Percentiles rank a stretch among this genome's conserved stretches.
Evolutionary conservation across 139 green algal species (phyloP).

Genomic region (Haematococcus lacustris): DNA sequence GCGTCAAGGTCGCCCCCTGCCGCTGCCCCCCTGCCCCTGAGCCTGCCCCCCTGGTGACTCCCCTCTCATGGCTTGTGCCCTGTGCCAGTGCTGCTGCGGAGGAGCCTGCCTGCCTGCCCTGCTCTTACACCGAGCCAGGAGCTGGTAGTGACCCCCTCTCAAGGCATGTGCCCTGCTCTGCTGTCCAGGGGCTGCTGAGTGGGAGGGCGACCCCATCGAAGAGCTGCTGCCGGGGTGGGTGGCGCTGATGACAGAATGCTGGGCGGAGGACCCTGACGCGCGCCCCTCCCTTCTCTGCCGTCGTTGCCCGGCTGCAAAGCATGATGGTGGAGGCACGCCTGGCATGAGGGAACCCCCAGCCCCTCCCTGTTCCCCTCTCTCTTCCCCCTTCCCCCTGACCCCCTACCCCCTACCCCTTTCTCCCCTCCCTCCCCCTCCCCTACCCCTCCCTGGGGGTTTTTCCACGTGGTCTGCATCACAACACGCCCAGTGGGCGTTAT

Average conservation of each 20-base stretch:
- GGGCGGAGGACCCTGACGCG: constrained; percentile 29
- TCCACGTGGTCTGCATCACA: too few species aligned
- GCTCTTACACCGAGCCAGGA: neutral
- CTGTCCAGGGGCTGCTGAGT: constrained; percentile 39
- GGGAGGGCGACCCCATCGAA: constrained; percentile 38
- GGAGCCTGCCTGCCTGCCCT: neutral
- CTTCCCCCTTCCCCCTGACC: too few species aligned
- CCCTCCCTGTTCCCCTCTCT: too few species aligned
- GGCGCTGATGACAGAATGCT: constrained; percentile 50
- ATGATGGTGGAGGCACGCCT: too few species aligned
- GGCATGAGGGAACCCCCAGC: too few species aligned
- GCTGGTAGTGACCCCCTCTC: neutral
- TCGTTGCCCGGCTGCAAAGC: too few species aligned
- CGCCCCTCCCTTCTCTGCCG: constrained; percentile 48
- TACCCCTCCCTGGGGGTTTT: too few species aligned
- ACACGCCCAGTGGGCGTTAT: too few species aligned
- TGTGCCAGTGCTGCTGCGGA: neutral
- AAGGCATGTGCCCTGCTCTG: neutral
- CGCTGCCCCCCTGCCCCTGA: neutral
- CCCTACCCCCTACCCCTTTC: too few species aligned
- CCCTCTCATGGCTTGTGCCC: neutral
- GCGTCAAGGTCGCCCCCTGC: neutral
- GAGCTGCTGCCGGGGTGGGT: constrained; percentile 53
- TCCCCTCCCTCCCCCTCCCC: too few species aligned
- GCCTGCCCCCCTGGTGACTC: neutral